Evolutionary conservation across 176 grass and related monocot genomes (phyloP).

Genomic region (Guadua angustifolia): DNA sequence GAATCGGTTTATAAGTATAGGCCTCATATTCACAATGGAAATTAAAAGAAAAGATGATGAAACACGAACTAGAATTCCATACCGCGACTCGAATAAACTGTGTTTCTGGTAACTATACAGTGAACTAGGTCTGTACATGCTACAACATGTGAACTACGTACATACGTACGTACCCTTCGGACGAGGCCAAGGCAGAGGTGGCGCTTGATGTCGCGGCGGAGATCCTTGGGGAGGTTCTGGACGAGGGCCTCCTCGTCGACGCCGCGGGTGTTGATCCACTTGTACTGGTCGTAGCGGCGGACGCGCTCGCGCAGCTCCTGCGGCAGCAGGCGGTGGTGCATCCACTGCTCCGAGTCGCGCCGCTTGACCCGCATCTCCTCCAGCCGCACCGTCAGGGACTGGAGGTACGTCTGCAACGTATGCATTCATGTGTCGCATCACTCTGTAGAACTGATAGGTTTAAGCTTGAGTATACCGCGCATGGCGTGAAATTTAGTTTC

Average conservation of each 20-base stretch:
- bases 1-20: too few relatives aligned
- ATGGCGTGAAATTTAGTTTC: not conserved
- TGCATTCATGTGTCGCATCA: too few relatives aligned
- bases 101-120: too few relatives aligned
- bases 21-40: too few relatives aligned
- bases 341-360: constrained; percentile 85
- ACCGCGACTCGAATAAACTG: too few relatives aligned
- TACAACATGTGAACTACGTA: too few relatives aligned
- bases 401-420: constrained; percentile 58
- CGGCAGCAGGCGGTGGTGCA: constrained; percentile 72
- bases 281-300: constrained; percentile 78
- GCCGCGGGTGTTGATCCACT: constrained; percentile 75
- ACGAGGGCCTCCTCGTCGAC: constrained; percentile 78
- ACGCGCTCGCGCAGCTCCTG: constrained; percentile 70
- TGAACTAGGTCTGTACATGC: too few relatives aligned
- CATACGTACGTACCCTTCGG: constrained; percentile 43
- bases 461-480: too few relatives aligned
- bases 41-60: too few relatives aligned
- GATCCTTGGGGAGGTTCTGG: constrained; percentile 75
- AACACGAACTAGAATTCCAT: too few relatives aligned
- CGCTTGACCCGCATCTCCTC: constrained; percentile 77
- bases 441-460: too few relatives aligned
- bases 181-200: constrained; percentile 81
- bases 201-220: constrained; percentile 82
- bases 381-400: constrained; percentile 65